Base-by-base conservation (phyloP, 2,329 filamentous ascomycete species). In the Apiospora sp. region DNA sequence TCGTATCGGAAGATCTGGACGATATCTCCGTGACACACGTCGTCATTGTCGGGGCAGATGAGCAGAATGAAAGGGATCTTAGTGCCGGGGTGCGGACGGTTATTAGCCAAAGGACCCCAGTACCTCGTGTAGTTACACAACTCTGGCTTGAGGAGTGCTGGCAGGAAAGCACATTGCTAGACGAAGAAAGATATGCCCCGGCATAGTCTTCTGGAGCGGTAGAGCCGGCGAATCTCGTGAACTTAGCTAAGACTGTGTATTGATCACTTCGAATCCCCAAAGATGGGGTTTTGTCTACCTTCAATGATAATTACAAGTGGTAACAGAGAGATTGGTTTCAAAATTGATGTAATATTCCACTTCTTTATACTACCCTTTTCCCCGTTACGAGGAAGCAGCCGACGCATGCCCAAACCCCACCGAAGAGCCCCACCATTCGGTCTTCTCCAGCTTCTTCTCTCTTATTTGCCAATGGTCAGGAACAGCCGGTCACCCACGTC, bases 401-500 rank as follows among this genome's bases (percentile, higher is more conserved):
- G 3, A 49, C 46, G 3, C 8, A 27, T 51, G n/a, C 12, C 49
- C 13, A 16, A 44, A 44, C 37, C 37, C 16, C 16, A n/a, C 46
- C 19, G 19, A 8, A n/a, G 37, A 48, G 19, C 16, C 46, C 19
- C 46, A 16, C 16, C 13, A 43, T 37, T 67, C 30, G 7, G 13
- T n/a, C 64, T 4, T 16, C 12, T 44, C 10, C 19, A 22, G 37
- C 14, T 8, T 27, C 24, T 34, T 34, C 27, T 34, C 41, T 30
- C 51, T 24, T 37, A 74, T 51, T 97, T 98, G 30, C 95, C 95
- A 81, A 96, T 89, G 0, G 95, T 97, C 84, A 97, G 85, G 83
- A 96, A 98, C 83, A 98, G 82, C 69, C 96, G 87, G 84, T 98
- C 96, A 0, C 96, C 96, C 72, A 98, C 92, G 83, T 98, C 96